Evolutionary conservation across 768 basidiomycete genomes (phyloP), one percentile per base, ranked within the genome.

Genomic region (Boletus vermiculosoides): DNA sequence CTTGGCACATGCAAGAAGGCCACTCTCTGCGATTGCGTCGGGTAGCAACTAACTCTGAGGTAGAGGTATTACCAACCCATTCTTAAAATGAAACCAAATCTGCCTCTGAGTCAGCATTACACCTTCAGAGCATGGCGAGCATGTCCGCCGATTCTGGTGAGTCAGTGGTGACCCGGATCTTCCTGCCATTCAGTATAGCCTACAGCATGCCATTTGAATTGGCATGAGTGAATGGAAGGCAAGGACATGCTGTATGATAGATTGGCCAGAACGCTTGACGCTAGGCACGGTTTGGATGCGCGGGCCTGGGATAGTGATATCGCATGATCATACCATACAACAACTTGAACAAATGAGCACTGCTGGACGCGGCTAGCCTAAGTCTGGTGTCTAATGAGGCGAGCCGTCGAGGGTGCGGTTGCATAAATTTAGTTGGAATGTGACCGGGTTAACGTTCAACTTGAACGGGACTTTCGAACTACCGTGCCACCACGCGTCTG

Each of bases 141-240:
- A 12, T 41, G 57, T 16, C 28, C 22, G n/a, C n/a, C n/a, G n/a
- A n/a, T n/a, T n/a, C n/a, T n/a, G n/a, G n/a, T n/a, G n/a, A n/a
- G n/a, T n/a, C n/a, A n/a, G 22, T 45, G 51, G 54, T 22, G 12
- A 50, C 16, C 13, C 36, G 36, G 36, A 28, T 15, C 41, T 54
- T 45, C 42, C 18, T 53, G 18, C 23, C 39, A 28, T 5, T n/a
- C 23, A n/a, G 28, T 22, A 22, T 25, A 33, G 36, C 31, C 36
- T 41, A 62, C 39, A 39, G 33, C 39, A 25, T 50, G 41, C 12
- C 44, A 55, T 52, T 67, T 54, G 45, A 67, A 62, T 65, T 58
- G 59, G 62, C 44, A 55, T 47, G 53, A n/a, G 30, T 36, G 44
- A 36, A 10, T 42, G 42, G 49, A 45, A 25, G 34, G 45, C 49